Percentiles rank a stretch among this genome's conserved stretches.
Conservation (phyloP, 768 basidiomycete genomes). For the Macrolepiota fuliginosa region DNA sequence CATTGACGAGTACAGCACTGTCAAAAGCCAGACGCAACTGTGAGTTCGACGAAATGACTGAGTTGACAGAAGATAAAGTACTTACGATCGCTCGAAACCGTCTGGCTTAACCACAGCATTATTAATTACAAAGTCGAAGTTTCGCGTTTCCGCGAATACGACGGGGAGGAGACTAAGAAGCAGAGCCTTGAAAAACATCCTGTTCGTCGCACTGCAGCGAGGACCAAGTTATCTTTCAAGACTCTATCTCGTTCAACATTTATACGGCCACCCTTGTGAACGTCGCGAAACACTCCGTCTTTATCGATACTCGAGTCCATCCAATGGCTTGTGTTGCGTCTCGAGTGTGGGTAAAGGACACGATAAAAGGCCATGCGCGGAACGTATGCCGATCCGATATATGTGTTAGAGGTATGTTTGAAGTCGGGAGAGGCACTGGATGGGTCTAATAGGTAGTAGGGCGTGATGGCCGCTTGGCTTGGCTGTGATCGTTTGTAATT, state of each 20-base stretch:
- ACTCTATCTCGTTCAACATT: background rate
- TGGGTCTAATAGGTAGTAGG: background rate
- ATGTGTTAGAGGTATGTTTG: background rate
- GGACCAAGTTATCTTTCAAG: background rate
- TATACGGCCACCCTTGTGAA: background rate
- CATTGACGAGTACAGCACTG: conserved; percentile 37
- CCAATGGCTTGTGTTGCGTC: background rate
- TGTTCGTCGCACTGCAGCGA: background rate
- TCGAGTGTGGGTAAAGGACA: background rate
- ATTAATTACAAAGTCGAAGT: conserved; percentile 20
- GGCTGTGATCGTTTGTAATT: background rate
- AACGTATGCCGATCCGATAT: background rate
- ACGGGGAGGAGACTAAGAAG: background rate
- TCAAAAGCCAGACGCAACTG: background rate
- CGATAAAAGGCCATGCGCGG: background rate
- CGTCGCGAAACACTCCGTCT: background rate
- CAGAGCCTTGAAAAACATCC: background rate
- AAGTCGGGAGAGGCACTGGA: background rate
- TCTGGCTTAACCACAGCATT: conserved; percentile 40
- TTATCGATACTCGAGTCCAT: background rate
- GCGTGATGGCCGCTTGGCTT: background rate
- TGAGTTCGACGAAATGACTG: background rate
- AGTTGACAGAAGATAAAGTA: background rate
- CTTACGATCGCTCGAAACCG: conserved; percentile 27
- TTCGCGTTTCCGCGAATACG: background rate